These are phyloP conservation scores for Aspergillus neoniger DNA, from an alignment of 2,329 filamentous ascomycete genomes.

Conservation along the genomic window DNA sequence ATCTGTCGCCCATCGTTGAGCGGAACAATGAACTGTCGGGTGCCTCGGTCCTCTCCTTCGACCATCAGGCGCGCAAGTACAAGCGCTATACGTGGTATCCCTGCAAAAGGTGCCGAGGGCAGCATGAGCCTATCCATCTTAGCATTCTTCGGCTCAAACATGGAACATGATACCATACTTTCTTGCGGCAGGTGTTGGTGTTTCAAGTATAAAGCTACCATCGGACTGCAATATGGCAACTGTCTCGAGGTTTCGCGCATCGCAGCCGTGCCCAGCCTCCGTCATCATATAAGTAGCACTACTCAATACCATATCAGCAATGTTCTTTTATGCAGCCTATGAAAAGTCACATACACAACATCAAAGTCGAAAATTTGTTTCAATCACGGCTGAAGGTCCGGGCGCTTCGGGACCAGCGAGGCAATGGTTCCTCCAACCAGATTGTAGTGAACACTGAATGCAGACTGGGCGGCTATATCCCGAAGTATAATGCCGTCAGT, in stretches of 20 bases:
- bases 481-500: slow-evolving; percentile 1
- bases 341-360: slow-evolving; percentile 18
- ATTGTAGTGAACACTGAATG: slow-evolving; percentile 25
- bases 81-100: slow-evolving; percentile 18
- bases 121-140: slow-evolving; percentile 20
- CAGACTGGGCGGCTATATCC: slow-evolving; percentile 9
- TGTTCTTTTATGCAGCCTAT: neutral
- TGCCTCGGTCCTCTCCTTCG: slow-evolving; percentile 20
- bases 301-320: neutral
- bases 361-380: slow-evolving; percentile 23
- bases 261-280: slow-evolving; percentile 43
- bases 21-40: slow-evolving; percentile 22
- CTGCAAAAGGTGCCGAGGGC: slow-evolving; percentile 17
- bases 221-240: slow-evolving; percentile 36
- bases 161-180: slow-evolving; percentile 32
- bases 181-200: slow-evolving; percentile 32
- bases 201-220: slow-evolving; percentile 38
- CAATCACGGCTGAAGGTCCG: slow-evolving; percentile 20
- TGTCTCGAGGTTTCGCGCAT: slow-evolving; percentile 42
- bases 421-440: slow-evolving; percentile 25
- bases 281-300: slow-evolving; percentile 41
- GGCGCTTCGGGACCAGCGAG: slow-evolving; percentile 12
- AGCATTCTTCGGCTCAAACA: neutral
- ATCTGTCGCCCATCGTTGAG: slow-evolving; percentile 21
- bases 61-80: slow-evolving; percentile 24